A percentile compares a stretch with the other conserved stretches of the same genome.
Conservation (phyloP, 169 alveolate species). For the Cryptosporidium ryanae region DNA sequence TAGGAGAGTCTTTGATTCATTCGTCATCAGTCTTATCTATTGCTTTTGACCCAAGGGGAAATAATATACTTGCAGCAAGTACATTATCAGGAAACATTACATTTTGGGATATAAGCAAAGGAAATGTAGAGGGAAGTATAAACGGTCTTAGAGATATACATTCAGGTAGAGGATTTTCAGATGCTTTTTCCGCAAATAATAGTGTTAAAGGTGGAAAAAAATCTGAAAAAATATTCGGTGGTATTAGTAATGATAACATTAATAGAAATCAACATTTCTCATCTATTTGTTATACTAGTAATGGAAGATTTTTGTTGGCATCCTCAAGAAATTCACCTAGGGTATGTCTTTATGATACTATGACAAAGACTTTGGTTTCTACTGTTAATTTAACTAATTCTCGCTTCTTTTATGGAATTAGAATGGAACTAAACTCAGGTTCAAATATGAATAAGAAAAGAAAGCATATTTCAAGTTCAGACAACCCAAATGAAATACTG, state of each 20-base stretch:
- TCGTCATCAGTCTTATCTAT: constrained; percentile 90
- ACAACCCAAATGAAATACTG: constrained; percentile 46
- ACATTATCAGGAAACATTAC: constrained; percentile 83
- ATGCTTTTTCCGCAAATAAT: constrained; percentile 81
- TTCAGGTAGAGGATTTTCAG: constrained; percentile 82
- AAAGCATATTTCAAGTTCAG: constrained; percentile 53
- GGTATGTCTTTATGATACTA: constrained; percentile 81
- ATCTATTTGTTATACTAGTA: constrained; percentile 79
- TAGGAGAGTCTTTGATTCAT: constrained; percentile 89
- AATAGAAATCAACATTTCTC: constrained; percentile 81
- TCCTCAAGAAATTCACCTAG: constrained; percentile 82
- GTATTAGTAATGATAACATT: constrained; percentile 60
- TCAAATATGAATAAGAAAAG: constrained; percentile 68
- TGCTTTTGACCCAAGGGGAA: constrained; percentile 91
- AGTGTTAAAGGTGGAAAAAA: constrained; percentile 74
- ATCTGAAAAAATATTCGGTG: constrained; percentile 41
- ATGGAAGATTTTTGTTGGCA: constrained; percentile 80
- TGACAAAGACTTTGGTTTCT: constrained; percentile 77
- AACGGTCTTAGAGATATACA: constrained; percentile 90
- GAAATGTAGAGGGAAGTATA: constrained; percentile 85
- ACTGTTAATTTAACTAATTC: constrained; percentile 78
- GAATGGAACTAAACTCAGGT: constrained; percentile 79
- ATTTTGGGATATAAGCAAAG: constrained; percentile 86
- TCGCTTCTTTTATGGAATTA: constrained; percentile 78
- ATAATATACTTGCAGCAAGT: constrained; percentile 89